Evolutionary conservation across 2,329 filamentous ascomycete species (phyloP), one percentile per base, ranked within the genome.

Genomic region (Talaromyces funiculosus): DNA sequence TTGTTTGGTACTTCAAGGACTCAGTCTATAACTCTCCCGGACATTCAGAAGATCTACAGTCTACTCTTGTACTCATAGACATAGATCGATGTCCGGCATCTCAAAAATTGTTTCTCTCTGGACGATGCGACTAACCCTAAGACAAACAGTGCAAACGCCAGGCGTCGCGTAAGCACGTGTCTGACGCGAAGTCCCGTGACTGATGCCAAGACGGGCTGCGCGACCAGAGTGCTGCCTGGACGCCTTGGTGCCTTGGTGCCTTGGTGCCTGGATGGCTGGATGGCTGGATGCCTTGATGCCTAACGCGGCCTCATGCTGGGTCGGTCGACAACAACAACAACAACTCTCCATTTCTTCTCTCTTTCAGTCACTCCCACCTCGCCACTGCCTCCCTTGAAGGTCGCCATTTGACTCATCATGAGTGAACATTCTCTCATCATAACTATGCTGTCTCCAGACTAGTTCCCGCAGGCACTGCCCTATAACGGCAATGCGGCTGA

Each of bases 401-500:
- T 8, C 53, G 8, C 29, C 38, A 14, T 20, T n/a, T 43, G 54
- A 40, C 53, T 29, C 35, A 55, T 16, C 4, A 16, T 40, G 53
- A 42, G 16, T 42, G 24, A 33, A 20, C 9, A 1, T n/a, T 14
- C n/a, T 33, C n/a, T 8, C 45, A 20, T 51, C 29, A n/a, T 14
- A 14, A 29, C 47, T 29, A 51, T 35, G 10, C n/a, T 33, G n/a
- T 33, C 26, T 8, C 8, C 26, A 12, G 26, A 31, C 45, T 51
- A 51, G 10, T 51, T 18, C 4, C 45, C 20, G 24, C 2, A 20
- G 4, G 24, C 22, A 14, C n/a, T 49, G 29, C 31, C 18, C 49
- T 53, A 22, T 33, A 38, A 37, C 29, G 33, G 35, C 33, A 53
- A 61, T 61, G 60, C 60, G 60, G 60, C 60, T 61, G 60, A 61